Evolutionary conservation across 257 asterid species (phyloP), one percentile per base, ranked within the genome.

Genomic region (Fraxinus americana): DNA sequence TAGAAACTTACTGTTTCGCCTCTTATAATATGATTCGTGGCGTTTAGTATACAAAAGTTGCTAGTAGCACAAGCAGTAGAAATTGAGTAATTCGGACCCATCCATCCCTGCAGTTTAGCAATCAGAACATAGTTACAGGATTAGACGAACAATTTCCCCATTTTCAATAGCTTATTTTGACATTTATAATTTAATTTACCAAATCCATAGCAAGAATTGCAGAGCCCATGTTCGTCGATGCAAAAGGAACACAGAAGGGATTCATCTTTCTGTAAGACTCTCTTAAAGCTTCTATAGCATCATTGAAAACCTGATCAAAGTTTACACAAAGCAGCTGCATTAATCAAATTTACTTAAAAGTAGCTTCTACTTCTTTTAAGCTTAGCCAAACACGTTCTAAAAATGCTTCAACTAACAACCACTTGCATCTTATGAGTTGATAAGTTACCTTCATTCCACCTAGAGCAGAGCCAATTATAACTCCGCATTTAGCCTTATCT

Each of bases 51-150:
- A 73, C 86, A 85, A 57, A 85, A 85, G 78, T 87, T 87, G 83
- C 91, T 83, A 43, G 91, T 87, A 0, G 91, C 89, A 71, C 91
- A 87, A 43, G 90, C 90, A 5, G 90, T 86, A n/a, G 90, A 87
- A 61, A 87, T 82, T 36, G 90, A 82, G 77, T 87, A 87, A 74
- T 77, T 84, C 16, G 90, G 90, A 25, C 90, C 88, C 90, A 82
- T 87, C 90, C 90, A 87, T 16, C 91, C 91, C 89, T 87, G 87
- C 67, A 59, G 48, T 41, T 74, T 36, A 69, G 67, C 10, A 27
- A 57, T 25, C 54, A 71, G 38, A 34, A 13, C 43, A 52, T 11
- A 39, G 68, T 35, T 48, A 69, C 19, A 21, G 17, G n/a, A 17
- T 39, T 41, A 36, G 12, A 32, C 25, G 5, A 13, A 16, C 34